These are phyloP conservation scores for Aureobasidium mangrovei DNA, from an alignment of 2,329 filamentous ascomycete species.

Conservation along the genomic window DNA sequence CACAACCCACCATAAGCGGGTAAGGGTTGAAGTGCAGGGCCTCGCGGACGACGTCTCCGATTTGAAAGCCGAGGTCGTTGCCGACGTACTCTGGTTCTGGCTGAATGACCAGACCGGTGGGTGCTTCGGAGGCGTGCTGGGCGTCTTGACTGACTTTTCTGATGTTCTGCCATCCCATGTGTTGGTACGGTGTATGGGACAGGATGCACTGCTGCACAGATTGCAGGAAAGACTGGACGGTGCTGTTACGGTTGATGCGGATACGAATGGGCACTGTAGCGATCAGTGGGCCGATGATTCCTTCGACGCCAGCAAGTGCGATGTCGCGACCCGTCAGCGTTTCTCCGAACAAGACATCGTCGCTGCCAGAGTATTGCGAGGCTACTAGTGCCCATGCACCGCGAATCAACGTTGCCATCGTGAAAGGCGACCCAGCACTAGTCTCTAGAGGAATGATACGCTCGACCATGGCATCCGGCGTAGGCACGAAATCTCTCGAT, in stretches of 20 bases:
- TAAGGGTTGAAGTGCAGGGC: conserved; percentile 28
- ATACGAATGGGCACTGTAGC: conserved; percentile 33
- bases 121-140: conserved; percentile 47
- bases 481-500: conserved; percentile 18
- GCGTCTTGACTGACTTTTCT: conserved; percentile 41
- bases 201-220: conserved; percentile 18
- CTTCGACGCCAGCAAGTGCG: conserved; percentile 26
- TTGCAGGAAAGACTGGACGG: conserved; percentile 20
- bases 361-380: conserved; percentile 22
- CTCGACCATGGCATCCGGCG: conserved; percentile 22
- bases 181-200: conserved; percentile 30
- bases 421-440: conserved; percentile 22
- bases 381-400: conserved; percentile 27
- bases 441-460: conserved; percentile 16
- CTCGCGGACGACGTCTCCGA: conserved; percentile 18
- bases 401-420: conserved; percentile 25
- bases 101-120: conserved; percentile 48
- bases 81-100: conserved; percentile 20
- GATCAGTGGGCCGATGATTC: conserved; percentile 31
- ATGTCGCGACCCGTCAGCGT: conserved; percentile 30
- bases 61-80: conserved; percentile 19
- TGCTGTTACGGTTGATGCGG: conserved; percentile 21
- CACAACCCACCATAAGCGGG: conserved; percentile 41
- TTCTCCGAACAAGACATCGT: conserved; percentile 29
- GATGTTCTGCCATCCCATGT: conserved; percentile 31